Evolutionary conservation across 371 early-diverging fungal species (phyloP), one percentile per base, ranked within the genome.

Genomic region (Entomophthora muscae): DNA sequence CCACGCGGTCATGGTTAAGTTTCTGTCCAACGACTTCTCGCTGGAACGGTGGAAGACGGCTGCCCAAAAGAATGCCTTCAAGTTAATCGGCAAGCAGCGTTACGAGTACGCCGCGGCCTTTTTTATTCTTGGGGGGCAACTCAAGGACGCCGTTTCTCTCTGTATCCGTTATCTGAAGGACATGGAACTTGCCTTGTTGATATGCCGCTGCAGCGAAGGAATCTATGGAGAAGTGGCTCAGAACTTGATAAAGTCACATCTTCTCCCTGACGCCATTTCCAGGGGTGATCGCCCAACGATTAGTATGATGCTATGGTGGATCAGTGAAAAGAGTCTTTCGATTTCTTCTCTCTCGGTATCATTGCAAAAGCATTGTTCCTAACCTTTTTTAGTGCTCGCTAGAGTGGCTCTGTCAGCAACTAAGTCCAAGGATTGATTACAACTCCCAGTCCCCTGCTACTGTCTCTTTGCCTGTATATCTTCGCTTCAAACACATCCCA

Each of bases 1-100:
- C 64, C 89, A 91, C 65, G 72, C 72, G 30, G 81, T 81, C 24
- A 97, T 95, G 93, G 64, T 89, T 10, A 77, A 79, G 42, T 97
- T 98, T 69, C 69, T 97, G 56, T 78, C 83, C 21, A 89, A 95
- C 67, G 92, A 95, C 69, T 96, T 97, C 76, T 75, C 75, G 1
- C 80, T 86, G 31, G 80, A 83, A 0, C 74, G 91, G 56, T 95
- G 95, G 95, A 82, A 79, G 68, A 88, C 83, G 10, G 93, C 96
- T 0, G 98, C 98, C 0, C 72, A 86, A 7, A 98, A 98, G 71
- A 98, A 98, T 70, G 98, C 98, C 0, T 98, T 87, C 75, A 98
- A 86, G 5, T 71, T 98, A 30, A 74, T 98, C 26, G 93, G 98
- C 65, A 91, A 88, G 66, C 95, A 95, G 67, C 79, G 98, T 57